Conservation (phyloP, 225 moss, liverwort and hornwort species). For the Pseudoscleropodium purum region DNA sequence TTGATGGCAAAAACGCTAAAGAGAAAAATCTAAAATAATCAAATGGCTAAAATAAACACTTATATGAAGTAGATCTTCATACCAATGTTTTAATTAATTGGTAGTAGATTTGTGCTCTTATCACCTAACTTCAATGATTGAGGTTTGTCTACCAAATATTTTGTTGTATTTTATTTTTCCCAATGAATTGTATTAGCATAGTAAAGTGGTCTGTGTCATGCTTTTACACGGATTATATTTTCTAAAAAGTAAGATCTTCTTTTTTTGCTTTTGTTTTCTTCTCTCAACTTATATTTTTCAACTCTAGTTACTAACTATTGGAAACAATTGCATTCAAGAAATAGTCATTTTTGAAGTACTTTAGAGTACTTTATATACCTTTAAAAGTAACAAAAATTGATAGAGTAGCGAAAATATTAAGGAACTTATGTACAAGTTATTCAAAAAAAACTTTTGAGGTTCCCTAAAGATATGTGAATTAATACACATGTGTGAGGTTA, state of each 20-base stretch:
- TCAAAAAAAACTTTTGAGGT: neutral
- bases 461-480: neutral
- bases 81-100: neutral
- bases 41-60: neutral
- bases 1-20: neutral
- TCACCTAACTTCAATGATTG: no score
- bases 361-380: accelerated
- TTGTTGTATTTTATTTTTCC: no score
- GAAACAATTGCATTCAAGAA: neutral
- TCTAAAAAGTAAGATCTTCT: neutral
- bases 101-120: no score
- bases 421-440: neutral
- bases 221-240: no score
- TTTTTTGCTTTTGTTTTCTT: no score
- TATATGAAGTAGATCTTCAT: neutral
- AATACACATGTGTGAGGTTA: no score
- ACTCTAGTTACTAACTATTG: no score
- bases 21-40: neutral
- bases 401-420: neutral
- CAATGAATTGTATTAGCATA: no score
- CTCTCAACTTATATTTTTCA: no score
- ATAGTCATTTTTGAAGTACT: neutral
- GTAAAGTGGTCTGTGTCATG: no score
- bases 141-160: no score
- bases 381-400: neutral